Conservation (phyloP, 2,329 filamentous ascomycete genomes). For the Penicillium sp. region DNA sequence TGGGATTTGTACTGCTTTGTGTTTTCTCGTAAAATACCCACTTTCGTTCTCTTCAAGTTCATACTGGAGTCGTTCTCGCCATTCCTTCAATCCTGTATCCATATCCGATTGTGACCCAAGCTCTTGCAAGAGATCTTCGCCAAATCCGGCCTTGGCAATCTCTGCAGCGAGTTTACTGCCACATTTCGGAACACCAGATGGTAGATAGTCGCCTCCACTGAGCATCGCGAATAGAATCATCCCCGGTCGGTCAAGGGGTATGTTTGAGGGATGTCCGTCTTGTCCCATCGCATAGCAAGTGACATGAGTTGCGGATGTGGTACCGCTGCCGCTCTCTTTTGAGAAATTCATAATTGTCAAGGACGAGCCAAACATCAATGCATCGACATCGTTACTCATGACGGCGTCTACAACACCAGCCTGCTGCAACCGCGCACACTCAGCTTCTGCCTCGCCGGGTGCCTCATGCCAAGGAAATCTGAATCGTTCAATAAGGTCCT, state of each 20-base stretch:
- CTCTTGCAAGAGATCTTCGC: conserved; percentile 62
- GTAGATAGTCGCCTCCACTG: conserved; percentile 92
- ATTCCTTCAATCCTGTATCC: conserved; percentile 53
- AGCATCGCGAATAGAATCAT: conserved; percentile 94
- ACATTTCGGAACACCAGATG: conserved; percentile 82
- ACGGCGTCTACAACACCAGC: conserved; percentile 87
- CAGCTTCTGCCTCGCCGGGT: conserved; percentile 92
- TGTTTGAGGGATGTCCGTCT: conserved; percentile 26
- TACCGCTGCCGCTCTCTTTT: conserved; percentile 65
- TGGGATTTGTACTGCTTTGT: conserved; percentile 72
- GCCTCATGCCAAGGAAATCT: conserved; percentile 82
- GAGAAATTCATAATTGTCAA: conserved; percentile 80
- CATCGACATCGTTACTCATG: conserved; percentile 93
- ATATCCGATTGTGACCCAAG: conserved; percentile 55
- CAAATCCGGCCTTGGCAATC: conserved; percentile 85
- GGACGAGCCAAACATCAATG: conserved; percentile 92
- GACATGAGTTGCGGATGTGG: conserved; percentile 72
- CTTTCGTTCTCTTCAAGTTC: conserved; percentile 83
- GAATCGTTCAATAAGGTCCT: conserved; percentile 79
- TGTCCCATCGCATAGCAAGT: conserved; percentile 66
- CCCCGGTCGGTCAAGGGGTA: conserved; percentile 69
- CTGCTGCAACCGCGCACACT: conserved; percentile 83
- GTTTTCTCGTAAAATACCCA: conserved; percentile 73
- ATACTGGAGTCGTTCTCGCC: conserved; percentile 69
- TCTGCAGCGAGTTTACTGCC: conserved; percentile 87